A percentile compares a stretch with the other conserved stretches of the same genome.
phyloP scores from a whole-genome alignment of 352 stramenopile genomes.

The Aphanomyces invadans region DNA sequence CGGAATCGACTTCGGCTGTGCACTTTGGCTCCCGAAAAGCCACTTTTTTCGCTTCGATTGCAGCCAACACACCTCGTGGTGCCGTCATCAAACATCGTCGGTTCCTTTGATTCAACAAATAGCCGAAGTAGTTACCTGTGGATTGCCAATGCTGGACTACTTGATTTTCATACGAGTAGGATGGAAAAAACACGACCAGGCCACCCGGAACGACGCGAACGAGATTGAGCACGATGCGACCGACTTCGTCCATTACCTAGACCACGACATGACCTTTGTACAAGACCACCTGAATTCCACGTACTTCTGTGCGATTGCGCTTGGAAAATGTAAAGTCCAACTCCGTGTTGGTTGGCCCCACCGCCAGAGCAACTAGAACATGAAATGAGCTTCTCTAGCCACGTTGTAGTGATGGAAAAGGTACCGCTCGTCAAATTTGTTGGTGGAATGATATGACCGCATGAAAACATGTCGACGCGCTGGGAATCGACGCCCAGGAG shows the following conservation, averaged over 20 bases:
- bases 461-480: conserved; percentile 93
- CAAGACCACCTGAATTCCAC: too few relatives aligned
- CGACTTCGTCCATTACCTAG: conserved; percentile 91
- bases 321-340: conserved; percentile 93
- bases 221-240: conserved; percentile 88
- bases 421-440: conserved; percentile 86
- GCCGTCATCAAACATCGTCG: neutral
- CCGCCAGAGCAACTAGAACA: conserved; percentile 40
- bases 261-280: conserved; percentile 49
- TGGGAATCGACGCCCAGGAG: conserved; percentile 72
- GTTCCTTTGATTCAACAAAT: too few relatives aligned
- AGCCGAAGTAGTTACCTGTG: conserved; percentile 29
- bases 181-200: conserved; percentile 97
- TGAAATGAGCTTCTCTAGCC: too few relatives aligned
- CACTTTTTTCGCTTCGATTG: conserved; percentile 84
- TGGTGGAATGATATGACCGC: conserved; percentile 95
- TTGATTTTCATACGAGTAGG: conserved; percentile 93
- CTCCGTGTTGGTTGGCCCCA: conserved; percentile 75
- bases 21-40: conserved; percentile 93
- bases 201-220: conserved; percentile 86
- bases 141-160: conserved; percentile 83
- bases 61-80: conserved; percentile 41
- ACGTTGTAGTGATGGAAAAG: too few relatives aligned
- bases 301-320: conserved; percentile 29
- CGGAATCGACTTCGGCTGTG: conserved; percentile 85